A percentile compares a stretch with the other conserved stretches of the same genome.
phyloP scores from a whole-genome alignment of 1,284 basidiomycete genomes.

The Ustilago hordei region DNA sequence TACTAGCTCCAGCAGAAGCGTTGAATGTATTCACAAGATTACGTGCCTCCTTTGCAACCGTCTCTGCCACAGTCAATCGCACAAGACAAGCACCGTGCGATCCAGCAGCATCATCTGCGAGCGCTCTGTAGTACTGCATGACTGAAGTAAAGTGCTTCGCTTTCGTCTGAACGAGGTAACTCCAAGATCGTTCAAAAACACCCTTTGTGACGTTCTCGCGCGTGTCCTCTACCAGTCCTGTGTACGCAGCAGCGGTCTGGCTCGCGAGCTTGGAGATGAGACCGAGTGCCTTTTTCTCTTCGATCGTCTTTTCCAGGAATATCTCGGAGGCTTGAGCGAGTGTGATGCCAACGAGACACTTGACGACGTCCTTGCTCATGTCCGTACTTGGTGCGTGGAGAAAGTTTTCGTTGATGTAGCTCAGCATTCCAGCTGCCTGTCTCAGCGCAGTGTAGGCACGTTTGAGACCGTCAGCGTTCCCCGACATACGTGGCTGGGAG shows the following conservation, averaged over 20 bases:
- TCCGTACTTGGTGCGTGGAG: slow-evolving; percentile 98
- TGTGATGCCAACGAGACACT: slow-evolving; percentile 86
- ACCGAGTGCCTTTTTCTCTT: slow-evolving; percentile 73
- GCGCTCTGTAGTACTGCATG: slow-evolving; percentile 86
- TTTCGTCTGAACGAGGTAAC: slow-evolving; percentile 87
- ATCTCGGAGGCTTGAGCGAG: slow-evolving; percentile 95
- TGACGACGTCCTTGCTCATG: slow-evolving; percentile 91
- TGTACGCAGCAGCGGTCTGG: slow-evolving; percentile 85
- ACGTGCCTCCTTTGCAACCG: slow-evolving; percentile 84
- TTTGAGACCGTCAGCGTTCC: slow-evolving; percentile 83
- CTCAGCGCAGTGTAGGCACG: slow-evolving; percentile 91
- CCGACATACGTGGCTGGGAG: slow-evolving; percentile 74
- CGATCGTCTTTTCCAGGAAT: slow-evolving; percentile 88
- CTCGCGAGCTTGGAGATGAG: slow-evolving; percentile 87
- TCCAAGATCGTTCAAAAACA: slow-evolving; percentile 95
- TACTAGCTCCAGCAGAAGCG: slow-evolving; percentile 78
- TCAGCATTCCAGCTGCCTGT: slow-evolving; percentile 95
- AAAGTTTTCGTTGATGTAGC: slow-evolving; percentile 99
- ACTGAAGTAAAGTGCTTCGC: slow-evolving; percentile 88
- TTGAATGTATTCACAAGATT: slow-evolving; percentile 79
- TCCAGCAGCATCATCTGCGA: slow-evolving; percentile 80
- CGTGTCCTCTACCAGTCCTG: slow-evolving; percentile 82
- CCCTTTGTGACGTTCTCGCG: slow-evolving; percentile 96
- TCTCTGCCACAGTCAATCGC: slow-evolving; percentile 83
- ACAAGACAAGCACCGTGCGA: slow-evolving; percentile 90